Conservation (phyloP, 495 filamentous ascomycete genomes). For the Pseudevernia furfuracea region DNA sequence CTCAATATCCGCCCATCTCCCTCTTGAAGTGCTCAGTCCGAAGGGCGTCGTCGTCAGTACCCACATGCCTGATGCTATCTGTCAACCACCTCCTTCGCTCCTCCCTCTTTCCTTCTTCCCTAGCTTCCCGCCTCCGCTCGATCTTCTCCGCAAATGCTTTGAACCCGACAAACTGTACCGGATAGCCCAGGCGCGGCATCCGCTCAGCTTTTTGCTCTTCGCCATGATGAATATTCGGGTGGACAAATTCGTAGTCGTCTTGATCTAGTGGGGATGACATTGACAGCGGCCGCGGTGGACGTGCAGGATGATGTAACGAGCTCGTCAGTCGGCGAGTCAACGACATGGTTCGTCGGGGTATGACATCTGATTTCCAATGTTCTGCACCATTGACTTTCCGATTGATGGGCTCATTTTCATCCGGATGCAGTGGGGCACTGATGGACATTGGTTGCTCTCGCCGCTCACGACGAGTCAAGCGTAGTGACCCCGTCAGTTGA, state of each 20-base stretch:
- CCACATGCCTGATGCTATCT: conserved; percentile 50
- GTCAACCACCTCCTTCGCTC: conserved; percentile 57
- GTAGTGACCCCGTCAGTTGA: not conserved
- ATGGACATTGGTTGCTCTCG: not conserved
- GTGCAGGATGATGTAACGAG: not conserved
- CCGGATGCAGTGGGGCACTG: not conserved
- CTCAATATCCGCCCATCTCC: conserved; percentile 1
- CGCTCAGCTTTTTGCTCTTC: conserved; percentile 34
- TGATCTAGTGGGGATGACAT: not conserved
- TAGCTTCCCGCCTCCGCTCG: conserved; percentile 50
- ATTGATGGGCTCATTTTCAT: not conserved
- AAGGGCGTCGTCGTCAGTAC: not conserved
- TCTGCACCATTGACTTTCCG: not conserved
- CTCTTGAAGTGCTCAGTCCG: not conserved
- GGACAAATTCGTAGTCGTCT: conserved; percentile 27
- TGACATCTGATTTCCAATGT: not conserved
- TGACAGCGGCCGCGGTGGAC: not conserved
- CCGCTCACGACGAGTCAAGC: not conserved
- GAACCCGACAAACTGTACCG: conserved; percentile 47
- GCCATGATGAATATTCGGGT: conserved; percentile 25
- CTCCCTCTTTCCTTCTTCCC: conserved; percentile 49
- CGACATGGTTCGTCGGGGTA: not conserved
- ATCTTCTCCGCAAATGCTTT: conserved; percentile 46
- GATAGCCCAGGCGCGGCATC: conserved; percentile 40
- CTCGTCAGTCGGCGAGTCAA: not conserved